Conservation (phyloP, 306 rosid species). For the Chamaecrista fasciculata region DNA sequence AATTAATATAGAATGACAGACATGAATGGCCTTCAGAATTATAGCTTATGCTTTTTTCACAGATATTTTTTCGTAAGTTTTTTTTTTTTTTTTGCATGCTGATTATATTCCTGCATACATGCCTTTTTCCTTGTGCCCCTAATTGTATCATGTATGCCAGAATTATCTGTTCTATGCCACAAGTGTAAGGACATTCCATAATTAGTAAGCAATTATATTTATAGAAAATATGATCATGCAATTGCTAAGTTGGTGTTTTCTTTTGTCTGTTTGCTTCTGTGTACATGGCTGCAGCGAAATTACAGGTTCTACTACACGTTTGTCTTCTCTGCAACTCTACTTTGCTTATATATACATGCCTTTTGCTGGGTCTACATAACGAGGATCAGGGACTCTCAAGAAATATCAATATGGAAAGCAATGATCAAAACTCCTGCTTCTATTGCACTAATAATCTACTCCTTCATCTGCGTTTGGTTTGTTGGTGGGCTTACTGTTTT, state of each 20-base stretch:
- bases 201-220: slow-evolving; percentile 7
- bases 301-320: slow-evolving; percentile 73
- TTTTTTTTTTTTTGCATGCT: neutral
- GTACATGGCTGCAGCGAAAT: slow-evolving; percentile 57
- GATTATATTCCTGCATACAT: neutral
- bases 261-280: slow-evolving; percentile 10
- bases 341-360: slow-evolving; percentile 63
- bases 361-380: slow-evolving; percentile 73
- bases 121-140: neutral
- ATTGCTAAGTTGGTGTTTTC: slow-evolving; percentile 11
- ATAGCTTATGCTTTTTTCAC: neutral
- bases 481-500: slow-evolving; percentile 68
- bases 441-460: slow-evolving; percentile 52
- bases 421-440: slow-evolving; percentile 72
- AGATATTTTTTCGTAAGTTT: neutral
- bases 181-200: slow-evolving; percentile 1
- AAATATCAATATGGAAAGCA: slow-evolving; percentile 60
- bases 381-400: slow-evolving; percentile 54
- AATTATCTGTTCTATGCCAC: slow-evolving; percentile 12
- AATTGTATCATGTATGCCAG: neutral
- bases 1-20: neutral
- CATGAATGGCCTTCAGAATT: neutral
- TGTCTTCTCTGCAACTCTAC: slow-evolving; percentile 57
- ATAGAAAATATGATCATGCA: slow-evolving; percentile 13
- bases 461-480: slow-evolving; percentile 61